phyloP scores from a whole-genome alignment of 1,284 basidiomycete genomes.

The Boletus sp. region DNA sequence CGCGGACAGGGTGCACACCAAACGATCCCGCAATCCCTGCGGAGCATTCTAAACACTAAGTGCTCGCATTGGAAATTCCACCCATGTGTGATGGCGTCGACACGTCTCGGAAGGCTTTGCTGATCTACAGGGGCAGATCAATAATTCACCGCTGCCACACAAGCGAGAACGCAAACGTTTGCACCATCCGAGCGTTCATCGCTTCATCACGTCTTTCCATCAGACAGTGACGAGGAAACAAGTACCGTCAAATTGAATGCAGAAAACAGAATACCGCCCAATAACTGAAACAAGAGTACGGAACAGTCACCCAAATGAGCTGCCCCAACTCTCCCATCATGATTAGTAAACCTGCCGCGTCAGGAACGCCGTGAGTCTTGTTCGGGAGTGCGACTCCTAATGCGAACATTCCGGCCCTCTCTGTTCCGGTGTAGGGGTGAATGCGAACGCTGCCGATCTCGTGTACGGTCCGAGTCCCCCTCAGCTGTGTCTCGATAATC shows the following conservation, averaged over 20 bases:
- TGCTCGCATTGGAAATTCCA: not conserved
- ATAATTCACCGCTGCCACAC: not conserved
- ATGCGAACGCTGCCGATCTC: slow-evolving; percentile 11
- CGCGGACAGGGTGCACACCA: no score
- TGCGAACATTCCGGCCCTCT: slow-evolving; percentile 8
- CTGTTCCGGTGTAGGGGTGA: slow-evolving; percentile 14
- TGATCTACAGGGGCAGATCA: slow-evolving; percentile 1
- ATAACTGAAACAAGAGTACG: slow-evolving; percentile 8
- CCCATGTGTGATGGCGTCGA: no score
- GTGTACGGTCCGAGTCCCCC: slow-evolving; percentile 11
- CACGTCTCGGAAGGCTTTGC: not conserved
- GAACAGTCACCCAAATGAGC: no score
- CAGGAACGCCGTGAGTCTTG: slow-evolving; percentile 6
- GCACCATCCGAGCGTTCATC: not conserved
- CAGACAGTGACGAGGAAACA: not conserved
- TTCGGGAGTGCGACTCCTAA: slow-evolving; percentile 20
- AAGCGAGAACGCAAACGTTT: not conserved
- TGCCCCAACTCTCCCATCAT: no score
- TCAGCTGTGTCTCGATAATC: slow-evolving; percentile 11
- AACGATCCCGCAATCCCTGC: no score
- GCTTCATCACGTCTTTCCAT: no score
- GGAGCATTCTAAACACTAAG: not conserved
- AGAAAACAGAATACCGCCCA: not conserved
- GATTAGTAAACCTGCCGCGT: no score
- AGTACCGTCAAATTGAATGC: not conserved